phyloP scores from a whole-genome alignment of 441 rosid species.

The Geranium incanum region DNA sequence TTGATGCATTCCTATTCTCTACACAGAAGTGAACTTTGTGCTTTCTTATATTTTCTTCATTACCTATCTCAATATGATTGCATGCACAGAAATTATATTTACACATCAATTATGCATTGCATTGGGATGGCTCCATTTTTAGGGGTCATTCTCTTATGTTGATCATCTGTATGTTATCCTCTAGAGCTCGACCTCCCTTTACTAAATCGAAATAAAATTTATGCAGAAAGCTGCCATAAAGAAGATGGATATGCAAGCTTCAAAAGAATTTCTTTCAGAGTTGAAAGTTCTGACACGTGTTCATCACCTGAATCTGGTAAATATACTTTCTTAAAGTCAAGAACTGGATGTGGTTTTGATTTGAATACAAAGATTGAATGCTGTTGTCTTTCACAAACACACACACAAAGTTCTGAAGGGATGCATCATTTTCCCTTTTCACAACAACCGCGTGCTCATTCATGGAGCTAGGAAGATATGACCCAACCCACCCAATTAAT shows the following conservation, averaged over 20 bases:
- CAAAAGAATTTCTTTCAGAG: constrained; percentile 88
- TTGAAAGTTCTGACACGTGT: constrained; percentile 82
- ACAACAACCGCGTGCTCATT: no score
- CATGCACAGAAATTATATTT: background rate
- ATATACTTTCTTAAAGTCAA: background rate
- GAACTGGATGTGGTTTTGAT: background rate
- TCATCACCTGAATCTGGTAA: constrained; percentile 96
- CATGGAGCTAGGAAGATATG: no score
- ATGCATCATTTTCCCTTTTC: no score
- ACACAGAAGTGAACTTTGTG: background rate
- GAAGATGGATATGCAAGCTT: constrained; percentile 97
- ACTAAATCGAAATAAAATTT: background rate
- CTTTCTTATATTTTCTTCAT: background rate
- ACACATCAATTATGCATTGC: background rate
- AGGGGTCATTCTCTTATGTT: background rate
- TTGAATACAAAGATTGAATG: background rate
- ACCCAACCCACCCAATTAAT: no score
- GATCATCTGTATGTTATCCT: background rate
- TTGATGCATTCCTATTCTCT: background rate
- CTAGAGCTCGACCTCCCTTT: background rate
- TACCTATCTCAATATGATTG: background rate
- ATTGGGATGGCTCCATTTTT: background rate
- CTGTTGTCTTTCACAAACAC: background rate
- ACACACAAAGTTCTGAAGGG: background rate
- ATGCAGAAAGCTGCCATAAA: constrained; percentile 94